Conservation (phyloP, 352 stramenopile species). For the Phytophthora pistaciae region DNA sequence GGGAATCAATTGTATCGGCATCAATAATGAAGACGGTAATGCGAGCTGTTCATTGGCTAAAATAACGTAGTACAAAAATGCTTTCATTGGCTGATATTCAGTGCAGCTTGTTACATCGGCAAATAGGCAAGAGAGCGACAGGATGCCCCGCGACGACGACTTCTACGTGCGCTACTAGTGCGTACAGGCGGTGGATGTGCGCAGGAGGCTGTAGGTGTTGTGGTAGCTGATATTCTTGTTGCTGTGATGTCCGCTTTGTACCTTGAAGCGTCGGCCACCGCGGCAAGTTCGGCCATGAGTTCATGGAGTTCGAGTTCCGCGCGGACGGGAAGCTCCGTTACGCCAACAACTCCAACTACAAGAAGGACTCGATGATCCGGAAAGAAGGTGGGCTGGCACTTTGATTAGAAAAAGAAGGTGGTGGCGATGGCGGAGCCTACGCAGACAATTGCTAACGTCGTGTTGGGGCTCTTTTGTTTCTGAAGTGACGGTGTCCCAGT, state of each 20-base stretch:
- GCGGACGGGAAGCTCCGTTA: conserved; percentile 94
- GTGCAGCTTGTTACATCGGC: background rate
- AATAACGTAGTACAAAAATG: background rate
- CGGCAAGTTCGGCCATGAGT: conserved; percentile 97
- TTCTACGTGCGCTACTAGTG: conserved; percentile 93
- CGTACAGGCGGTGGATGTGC: conserved; percentile 24
- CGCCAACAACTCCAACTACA: conserved; percentile 99
- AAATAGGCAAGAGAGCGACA: conserved; percentile 13
- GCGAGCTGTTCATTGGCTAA: conserved; percentile 23
- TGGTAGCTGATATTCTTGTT: background rate
- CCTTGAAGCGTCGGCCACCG: conserved; percentile 92
- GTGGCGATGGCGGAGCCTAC: background rate
- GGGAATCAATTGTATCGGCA: conserved; percentile 16
- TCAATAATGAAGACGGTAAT: background rate
- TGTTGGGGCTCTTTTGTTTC: conserved; percentile 1
- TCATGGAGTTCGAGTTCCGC: conserved; percentile 98
- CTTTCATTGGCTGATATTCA: conserved; percentile 45
- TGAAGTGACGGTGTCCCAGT: conserved; percentile 89
- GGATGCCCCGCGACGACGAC: conserved; percentile 77
- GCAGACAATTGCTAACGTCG: background rate
- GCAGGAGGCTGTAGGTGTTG: background rate
- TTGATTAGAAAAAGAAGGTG: background rate
- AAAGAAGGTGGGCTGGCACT: conserved; percentile 89
- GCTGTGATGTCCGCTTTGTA: conserved; percentile 1
- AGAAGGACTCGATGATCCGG: conserved; percentile 97